phyloP scores from a whole-genome alignment of 495 filamentous ascomycete species.

The Bathelium albidoporum region DNA sequence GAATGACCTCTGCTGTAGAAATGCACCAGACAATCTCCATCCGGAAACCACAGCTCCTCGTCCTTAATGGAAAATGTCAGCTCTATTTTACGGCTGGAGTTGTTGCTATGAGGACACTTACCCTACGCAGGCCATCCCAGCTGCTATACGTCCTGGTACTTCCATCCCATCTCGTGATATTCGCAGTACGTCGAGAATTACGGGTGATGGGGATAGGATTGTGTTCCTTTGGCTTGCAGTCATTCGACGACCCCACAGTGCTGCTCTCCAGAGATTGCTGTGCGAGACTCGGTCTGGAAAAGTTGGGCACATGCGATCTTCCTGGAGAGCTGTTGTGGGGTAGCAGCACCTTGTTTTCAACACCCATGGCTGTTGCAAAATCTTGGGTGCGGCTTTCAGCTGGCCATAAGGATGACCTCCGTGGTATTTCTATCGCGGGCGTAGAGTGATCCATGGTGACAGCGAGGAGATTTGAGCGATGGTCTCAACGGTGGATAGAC shows the following conservation, averaged over 20 bases:
- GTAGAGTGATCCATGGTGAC: not conserved
- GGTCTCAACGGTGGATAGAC: not conserved
- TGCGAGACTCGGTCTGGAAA: not conserved
- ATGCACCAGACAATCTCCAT: constrained; percentile 54
- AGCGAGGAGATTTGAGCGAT: not conserved
- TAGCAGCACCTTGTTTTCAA: not conserved
- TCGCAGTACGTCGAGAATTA: constrained; percentile 7
- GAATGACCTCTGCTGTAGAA: constrained; percentile 51
- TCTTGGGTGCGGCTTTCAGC: not conserved
- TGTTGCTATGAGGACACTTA: constrained; percentile 6
- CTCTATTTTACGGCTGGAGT: not conserved
- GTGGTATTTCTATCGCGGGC: not conserved
- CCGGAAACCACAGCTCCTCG: constrained; percentile 50
- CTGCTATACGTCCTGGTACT: constrained; percentile 31
- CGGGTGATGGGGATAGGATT: not conserved
- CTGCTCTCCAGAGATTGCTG: not conserved
- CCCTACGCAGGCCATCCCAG: constrained; percentile 23
- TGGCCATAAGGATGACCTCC: not conserved
- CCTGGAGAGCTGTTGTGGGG: not conserved
- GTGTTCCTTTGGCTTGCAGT: not conserved
- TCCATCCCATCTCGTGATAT: constrained; percentile 47
- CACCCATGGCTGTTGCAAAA: not conserved
- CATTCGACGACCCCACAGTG: not conserved
- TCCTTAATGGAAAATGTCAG: constrained; percentile 33
- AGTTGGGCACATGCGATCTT: not conserved